Percentiles rank a stretch among this genome's conserved stretches.
Evolutionary conservation across 2,329 filamentous ascomycete species (phyloP).

Genomic region (Sarocladium brachiariae): DNA sequence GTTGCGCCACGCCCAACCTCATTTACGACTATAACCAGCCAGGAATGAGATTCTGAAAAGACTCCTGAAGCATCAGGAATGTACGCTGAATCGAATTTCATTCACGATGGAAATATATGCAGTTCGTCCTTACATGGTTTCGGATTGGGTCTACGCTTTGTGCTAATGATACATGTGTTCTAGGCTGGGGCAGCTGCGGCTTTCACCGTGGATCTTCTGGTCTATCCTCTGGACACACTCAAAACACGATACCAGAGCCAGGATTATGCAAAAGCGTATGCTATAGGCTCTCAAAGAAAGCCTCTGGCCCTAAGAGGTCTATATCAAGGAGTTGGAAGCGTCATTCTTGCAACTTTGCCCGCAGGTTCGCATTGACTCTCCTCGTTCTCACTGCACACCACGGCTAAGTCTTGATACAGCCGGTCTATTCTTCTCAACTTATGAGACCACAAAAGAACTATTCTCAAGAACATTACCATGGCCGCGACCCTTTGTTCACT

Average conservation of each 20-base stretch:
- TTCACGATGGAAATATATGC: constrained; percentile 27
- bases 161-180: not conserved
- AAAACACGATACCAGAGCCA: constrained; percentile 81
- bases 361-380: constrained; percentile 61
- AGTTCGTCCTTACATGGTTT: constrained; percentile 17
- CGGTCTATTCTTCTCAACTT: constrained; percentile 84
- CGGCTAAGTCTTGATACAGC: constrained; percentile 37
- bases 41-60: no score
- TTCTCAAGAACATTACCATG: constrained; percentile 48
- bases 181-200: constrained; percentile 81
- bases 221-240: constrained; percentile 84
- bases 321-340: constrained; percentile 82
- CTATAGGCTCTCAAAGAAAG: constrained; percentile 45
- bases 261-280: constrained; percentile 63
- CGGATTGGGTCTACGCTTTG: not conserved
- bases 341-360: constrained; percentile 83
- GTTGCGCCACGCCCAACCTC: not conserved
- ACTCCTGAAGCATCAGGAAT: no score
- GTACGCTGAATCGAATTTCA: no score
- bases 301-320: constrained; percentile 60
- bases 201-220: constrained; percentile 75
- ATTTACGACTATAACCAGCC: no score
- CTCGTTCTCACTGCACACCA: no score
- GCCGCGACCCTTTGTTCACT: constrained; percentile 64
- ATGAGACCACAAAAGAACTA: constrained; percentile 66